Evolutionary conservation across 371 early-diverging fungal species (phyloP).

Genomic region (Haplosporangium sp.): DNA sequence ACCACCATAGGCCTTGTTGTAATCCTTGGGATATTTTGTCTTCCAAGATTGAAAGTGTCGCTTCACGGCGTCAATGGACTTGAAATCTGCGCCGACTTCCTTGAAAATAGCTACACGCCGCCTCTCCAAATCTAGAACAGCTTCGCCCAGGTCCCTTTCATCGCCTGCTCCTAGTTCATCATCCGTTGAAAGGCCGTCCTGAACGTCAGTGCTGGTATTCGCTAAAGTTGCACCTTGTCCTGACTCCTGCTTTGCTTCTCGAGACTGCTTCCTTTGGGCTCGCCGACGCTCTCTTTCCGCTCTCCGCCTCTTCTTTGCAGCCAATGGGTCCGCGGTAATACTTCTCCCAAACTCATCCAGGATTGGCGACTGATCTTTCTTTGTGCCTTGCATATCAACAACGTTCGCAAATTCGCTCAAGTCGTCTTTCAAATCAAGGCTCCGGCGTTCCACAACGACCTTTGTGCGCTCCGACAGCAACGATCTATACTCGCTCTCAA

Average conservation of each 20-base stretch:
- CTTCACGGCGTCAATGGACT: constrained; percentile 63
- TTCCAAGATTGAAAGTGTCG: constrained; percentile 76
- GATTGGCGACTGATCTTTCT: constrained; percentile 24
- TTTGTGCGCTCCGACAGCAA: constrained; percentile 58
- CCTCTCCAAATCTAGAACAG: constrained; percentile 40
- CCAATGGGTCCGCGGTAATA: constrained; percentile 41
- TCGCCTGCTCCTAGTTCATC: constrained; percentile 62
- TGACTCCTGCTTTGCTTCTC: not conserved
- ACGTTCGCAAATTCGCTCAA: constrained; percentile 61
- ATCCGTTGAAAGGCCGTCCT: constrained; percentile 66
- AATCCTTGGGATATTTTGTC: constrained; percentile 68
- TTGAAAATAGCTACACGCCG: constrained; percentile 38
- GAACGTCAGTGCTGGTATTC: not conserved
- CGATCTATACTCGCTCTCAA: constrained; percentile 67
- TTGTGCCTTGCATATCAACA: constrained; percentile 33
- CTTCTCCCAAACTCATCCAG: constrained; percentile 66
- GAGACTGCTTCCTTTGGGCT: constrained; percentile 11
- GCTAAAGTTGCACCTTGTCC: not conserved
- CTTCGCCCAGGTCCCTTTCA: constrained; percentile 53
- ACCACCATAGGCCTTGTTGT: constrained; percentile 76
- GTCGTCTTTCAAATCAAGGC: constrained; percentile 62
- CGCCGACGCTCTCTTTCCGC: constrained; percentile 42
- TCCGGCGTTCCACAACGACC: constrained; percentile 56
- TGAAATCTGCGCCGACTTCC: constrained; percentile 71
- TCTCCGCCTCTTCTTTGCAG: constrained; percentile 52